A percentile compares a stretch with the other conserved stretches of the same genome.
These are phyloP conservation scores for Sutorius eximius DNA, from an alignment of 1,284 basidiomycete species.

Conservation along the genomic window DNA sequence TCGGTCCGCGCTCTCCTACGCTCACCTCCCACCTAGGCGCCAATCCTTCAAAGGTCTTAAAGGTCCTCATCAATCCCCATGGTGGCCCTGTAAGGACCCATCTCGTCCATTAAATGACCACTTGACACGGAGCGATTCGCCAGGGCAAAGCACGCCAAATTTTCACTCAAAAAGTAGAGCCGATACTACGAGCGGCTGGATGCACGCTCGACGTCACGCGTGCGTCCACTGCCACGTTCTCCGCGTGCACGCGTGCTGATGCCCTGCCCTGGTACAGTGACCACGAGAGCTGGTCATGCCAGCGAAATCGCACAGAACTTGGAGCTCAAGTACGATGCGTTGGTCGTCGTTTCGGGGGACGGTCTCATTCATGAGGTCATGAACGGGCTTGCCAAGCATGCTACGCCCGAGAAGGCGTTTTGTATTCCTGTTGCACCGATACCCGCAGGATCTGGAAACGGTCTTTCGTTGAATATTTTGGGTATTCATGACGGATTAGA, in stretches of 20 bases:
- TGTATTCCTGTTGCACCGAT: slow-evolving; percentile 80
- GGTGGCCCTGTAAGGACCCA: slow-evolving; percentile 66
- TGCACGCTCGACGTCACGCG: slow-evolving; percentile 65
- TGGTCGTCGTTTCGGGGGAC: slow-evolving; percentile 88
- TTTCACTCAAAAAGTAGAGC: slow-evolving; percentile 70
- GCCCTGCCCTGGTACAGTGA: slow-evolving; percentile 47
- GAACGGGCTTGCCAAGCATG: slow-evolving; percentile 84
- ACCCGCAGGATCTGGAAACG: slow-evolving; percentile 88
- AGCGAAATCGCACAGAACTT: slow-evolving; percentile 66
- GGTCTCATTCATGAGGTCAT: slow-evolving; percentile 90
- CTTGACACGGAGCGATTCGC: not conserved
- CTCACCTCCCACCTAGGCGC: slow-evolving; percentile 40
- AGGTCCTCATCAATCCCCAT: slow-evolving; percentile 85
- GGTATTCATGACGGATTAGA: slow-evolving; percentile 76
- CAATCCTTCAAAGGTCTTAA: slow-evolving; percentile 51
- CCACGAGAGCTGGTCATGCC: slow-evolving; percentile 74
- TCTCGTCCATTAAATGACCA: not conserved
- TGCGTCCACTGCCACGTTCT: slow-evolving; percentile 39
- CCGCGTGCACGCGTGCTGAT: slow-evolving; percentile 8
- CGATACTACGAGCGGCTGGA: slow-evolving; percentile 78
- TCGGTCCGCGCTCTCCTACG: not conserved
- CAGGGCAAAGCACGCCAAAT: slow-evolving; percentile 71
- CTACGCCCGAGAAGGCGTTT: slow-evolving; percentile 70
- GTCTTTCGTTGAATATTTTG: slow-evolving; percentile 71
- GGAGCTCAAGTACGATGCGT: slow-evolving; percentile 68